These are phyloP conservation scores for Diospyros kaki DNA, from an alignment of 148 eudicot species.

Conservation along the genomic window DNA sequence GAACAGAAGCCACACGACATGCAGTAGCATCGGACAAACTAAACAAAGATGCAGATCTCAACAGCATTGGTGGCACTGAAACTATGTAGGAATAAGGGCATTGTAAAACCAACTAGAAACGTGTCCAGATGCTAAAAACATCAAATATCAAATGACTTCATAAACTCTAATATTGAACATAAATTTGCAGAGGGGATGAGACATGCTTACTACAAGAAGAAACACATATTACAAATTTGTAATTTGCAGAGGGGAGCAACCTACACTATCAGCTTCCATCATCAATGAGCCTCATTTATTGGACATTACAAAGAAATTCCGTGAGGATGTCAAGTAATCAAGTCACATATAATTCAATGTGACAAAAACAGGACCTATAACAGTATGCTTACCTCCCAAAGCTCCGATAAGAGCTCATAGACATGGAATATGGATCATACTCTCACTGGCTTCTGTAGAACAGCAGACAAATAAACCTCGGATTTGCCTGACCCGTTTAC, in stretches of 20 bases:
- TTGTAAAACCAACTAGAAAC: neutral
- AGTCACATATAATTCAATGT: slow-evolving; percentile 12
- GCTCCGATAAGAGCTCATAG: slow-evolving; percentile 6
- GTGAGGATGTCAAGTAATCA: slow-evolving; percentile 8
- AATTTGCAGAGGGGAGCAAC: slow-evolving; percentile 2
- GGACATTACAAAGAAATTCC: slow-evolving; percentile 15
- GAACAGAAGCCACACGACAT: neutral
- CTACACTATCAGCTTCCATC: neutral
- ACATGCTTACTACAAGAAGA: neutral
- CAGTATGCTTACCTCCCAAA: slow-evolving; percentile 10
- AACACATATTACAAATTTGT: neutral
- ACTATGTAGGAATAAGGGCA: neutral
- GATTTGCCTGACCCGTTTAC: slow-evolving; percentile 50
- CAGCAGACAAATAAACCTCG: slow-evolving; percentile 86
- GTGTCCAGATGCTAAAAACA: neutral
- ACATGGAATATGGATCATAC: slow-evolving; percentile 19
- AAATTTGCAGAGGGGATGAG: neutral
- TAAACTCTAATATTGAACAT: neutral
- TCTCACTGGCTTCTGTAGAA: slow-evolving; percentile 86
- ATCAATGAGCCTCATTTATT: slow-evolving; percentile 16
- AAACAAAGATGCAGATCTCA: neutral
- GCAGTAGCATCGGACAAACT: neutral
- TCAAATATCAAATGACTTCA: neutral
- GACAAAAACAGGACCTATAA: slow-evolving; percentile 11
- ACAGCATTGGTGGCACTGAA: neutral